Conservation (phyloP, 768 basidiomycete genomes). For the Russula virescens region DNA sequence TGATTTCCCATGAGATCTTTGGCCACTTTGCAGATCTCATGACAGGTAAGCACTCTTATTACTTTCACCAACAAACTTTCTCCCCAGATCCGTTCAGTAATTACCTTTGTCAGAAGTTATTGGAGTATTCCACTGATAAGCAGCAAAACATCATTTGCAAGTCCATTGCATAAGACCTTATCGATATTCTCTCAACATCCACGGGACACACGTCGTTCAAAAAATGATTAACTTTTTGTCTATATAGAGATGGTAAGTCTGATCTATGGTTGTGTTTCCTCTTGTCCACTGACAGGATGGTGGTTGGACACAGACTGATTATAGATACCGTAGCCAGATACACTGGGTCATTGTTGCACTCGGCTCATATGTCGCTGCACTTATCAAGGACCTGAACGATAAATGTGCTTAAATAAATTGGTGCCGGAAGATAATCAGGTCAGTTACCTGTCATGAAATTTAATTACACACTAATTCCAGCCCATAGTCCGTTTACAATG, state of each 20-base stretch:
- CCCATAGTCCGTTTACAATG: slow-evolving; percentile 92
- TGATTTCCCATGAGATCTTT: slow-evolving; percentile 99
- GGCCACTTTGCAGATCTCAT: slow-evolving; percentile 97
- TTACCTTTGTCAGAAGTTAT: too few relatives aligned
- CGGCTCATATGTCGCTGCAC: slow-evolving; percentile 94
- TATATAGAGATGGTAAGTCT: slow-evolving; percentile 83
- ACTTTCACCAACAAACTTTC: not conserved
- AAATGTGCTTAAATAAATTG: slow-evolving; percentile 99
- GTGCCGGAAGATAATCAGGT: too few relatives aligned
- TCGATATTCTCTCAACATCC: slow-evolving; percentile 98
- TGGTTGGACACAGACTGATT: too few relatives aligned
- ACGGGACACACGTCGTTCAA: slow-evolving; percentile 97
- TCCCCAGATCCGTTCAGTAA: slow-evolving; percentile 89
- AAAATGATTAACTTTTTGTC: slow-evolving; percentile 99
- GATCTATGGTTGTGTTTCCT: too few relatives aligned
- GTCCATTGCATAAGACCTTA: too few relatives aligned
- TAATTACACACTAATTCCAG: not conserved
- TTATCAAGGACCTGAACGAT: slow-evolving; percentile 98
- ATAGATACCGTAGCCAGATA: too few relatives aligned
- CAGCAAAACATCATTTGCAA: too few relatives aligned
- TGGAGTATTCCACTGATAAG: too few relatives aligned
- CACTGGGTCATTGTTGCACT: slow-evolving; percentile 95
- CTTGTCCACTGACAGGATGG: too few relatives aligned
- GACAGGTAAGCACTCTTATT: slow-evolving; percentile 58
- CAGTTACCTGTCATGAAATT: slow-evolving; percentile 18